Base-by-base conservation (phyloP, 208 protist species). In the Kentomonas sorsogonicus region DNA sequence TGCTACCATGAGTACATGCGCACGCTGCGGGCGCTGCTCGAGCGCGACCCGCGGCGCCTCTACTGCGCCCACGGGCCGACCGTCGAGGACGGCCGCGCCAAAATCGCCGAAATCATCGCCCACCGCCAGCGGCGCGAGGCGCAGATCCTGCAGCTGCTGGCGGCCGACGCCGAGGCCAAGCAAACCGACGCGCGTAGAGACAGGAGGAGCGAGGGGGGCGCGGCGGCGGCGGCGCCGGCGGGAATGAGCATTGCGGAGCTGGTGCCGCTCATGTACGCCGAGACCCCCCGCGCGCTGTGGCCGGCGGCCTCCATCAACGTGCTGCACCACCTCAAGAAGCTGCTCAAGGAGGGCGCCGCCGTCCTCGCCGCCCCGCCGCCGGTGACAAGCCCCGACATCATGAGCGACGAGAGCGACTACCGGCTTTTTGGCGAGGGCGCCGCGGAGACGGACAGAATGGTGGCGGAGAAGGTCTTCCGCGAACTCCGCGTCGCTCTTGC, bases 51-150 rank as follows among this genome's bases (percentile, higher is more conserved):
- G 4, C 6, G 16, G 33, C 29, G 16, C n/a, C 54, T 86, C 34
- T 89, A 89, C 67, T 69, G 78, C 2, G 74, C 64, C 18, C 82
- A 89, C 39, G 82, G 82, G 43, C 74, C 74, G 22, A 73, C 84
- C 18, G 74, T 86, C 29, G 34, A 29, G 48, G 68, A 79, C 33
- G 78, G 69, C 16, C 61, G 48, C n/a, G 43, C 56, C 2, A 60
- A 67, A 15, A 77, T 86, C 30, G 56, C 66, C 16, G 78, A 84
- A 69, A 78, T 79, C 40, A 83, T 89, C 25, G 51, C 33, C 3
- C 82, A 89, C 46, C 69, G 82, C 13, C 43, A 23, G 48, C 20
- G 67, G 31, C 74, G 82, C 11, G 78, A 89, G 53, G n/a, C 52
- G n/a, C 75, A 89, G 60, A 77, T 89, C 41, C 25, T 84, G 11